phyloP scores from a whole-genome alignment of 192 early-diverging fungal species.

The Tieghemiomyces parasiticus region DNA sequence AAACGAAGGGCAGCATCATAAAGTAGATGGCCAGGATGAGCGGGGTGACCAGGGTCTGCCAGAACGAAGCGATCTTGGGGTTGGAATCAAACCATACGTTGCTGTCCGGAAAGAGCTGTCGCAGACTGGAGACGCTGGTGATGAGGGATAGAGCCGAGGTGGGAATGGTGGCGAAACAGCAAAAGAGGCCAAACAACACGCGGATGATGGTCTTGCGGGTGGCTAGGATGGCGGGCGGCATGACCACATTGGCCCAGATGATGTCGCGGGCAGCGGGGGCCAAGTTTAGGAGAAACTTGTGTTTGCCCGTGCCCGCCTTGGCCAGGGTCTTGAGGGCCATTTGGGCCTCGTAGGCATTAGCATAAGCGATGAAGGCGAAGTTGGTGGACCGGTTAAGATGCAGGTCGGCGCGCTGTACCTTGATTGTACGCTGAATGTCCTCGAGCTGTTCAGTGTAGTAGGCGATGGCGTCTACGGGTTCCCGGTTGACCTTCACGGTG shows the following conservation, averaged over 20 bases:
- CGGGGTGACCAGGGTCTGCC: conserved; percentile 50
- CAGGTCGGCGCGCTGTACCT: conserved; percentile 26
- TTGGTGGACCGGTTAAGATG: conserved; percentile 37
- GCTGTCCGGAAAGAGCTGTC: conserved; percentile 33
- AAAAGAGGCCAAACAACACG: conserved; percentile 34
- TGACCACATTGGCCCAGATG: conserved; percentile 54
- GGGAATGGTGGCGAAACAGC: conserved; percentile 53
- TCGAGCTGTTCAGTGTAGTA: conserved; percentile 50
- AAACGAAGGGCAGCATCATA: conserved; percentile 42
- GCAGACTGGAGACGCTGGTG: conserved; percentile 39
- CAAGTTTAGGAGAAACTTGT: conserved; percentile 20
- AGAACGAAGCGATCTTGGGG: conserved; percentile 34
- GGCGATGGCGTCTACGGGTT: conserved; percentile 51
- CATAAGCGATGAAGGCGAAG: conserved; percentile 56
- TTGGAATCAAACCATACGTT: conserved; percentile 27
- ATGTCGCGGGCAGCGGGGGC: conserved; percentile 64
- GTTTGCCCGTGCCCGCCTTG: conserved; percentile 7
- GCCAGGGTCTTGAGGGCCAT: conserved; percentile 20
- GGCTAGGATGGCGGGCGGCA: conserved; percentile 31
- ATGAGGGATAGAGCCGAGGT: conserved; percentile 41
- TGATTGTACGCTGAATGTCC: conserved; percentile 34
- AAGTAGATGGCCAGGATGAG: conserved; percentile 49
- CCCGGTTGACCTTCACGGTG: conserved; percentile 22
- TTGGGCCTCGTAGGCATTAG: conserved; percentile 31
- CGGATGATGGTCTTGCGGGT: conserved; percentile 21